Percentiles rank a stretch among this genome's conserved stretches.
These are phyloP conservation scores for Gyrodon lividus DNA, from an alignment of 768 basidiomycete genomes.

Conservation along the genomic window DNA sequence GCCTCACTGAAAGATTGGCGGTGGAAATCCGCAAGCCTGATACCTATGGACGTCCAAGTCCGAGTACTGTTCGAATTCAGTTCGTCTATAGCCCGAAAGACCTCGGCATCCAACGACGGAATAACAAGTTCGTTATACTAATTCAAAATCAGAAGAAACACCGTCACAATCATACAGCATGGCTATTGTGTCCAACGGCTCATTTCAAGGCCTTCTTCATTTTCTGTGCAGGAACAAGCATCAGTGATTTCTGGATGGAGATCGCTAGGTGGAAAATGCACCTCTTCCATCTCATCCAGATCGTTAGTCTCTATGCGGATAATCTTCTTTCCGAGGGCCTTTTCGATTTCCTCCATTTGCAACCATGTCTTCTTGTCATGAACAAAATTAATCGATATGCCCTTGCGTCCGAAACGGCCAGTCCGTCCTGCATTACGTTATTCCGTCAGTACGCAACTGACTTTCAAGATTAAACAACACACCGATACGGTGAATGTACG, in stretches of 20 bases:
- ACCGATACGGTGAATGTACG: conserved; percentile 98
- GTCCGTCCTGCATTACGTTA: conserved; percentile 70
- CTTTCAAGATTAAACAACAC: conserved; percentile 25
- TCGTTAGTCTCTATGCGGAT: conserved; percentile 86
- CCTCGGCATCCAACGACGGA: too few relatives aligned
- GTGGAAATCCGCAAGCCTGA: too few relatives aligned
- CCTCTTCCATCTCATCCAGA: conserved; percentile 93
- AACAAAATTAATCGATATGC: conserved; percentile 96
- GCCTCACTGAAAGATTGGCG: too few relatives aligned
- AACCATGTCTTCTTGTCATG: conserved; percentile 85
- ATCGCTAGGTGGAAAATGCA: conserved; percentile 33
- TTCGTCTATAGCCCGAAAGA: too few relatives aligned
- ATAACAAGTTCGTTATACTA: neutral
- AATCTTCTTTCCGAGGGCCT: conserved; percentile 73
- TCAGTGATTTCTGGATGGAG: neutral
- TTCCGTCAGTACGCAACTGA: neutral
- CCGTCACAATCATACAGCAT: neutral
- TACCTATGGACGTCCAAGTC: too few relatives aligned
- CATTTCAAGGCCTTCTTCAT: conserved; percentile 81
- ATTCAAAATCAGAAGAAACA: neutral
- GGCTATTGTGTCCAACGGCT: neutral
- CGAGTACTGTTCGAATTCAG: too few relatives aligned
- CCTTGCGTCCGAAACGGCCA: conserved; percentile 95
- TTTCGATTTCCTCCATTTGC: conserved; percentile 90
- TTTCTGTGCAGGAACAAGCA: conserved; percentile 44